Base-by-base conservation (phyloP, 805 yeast genomes). In the Saccharomycopsis javanensis region DNA sequence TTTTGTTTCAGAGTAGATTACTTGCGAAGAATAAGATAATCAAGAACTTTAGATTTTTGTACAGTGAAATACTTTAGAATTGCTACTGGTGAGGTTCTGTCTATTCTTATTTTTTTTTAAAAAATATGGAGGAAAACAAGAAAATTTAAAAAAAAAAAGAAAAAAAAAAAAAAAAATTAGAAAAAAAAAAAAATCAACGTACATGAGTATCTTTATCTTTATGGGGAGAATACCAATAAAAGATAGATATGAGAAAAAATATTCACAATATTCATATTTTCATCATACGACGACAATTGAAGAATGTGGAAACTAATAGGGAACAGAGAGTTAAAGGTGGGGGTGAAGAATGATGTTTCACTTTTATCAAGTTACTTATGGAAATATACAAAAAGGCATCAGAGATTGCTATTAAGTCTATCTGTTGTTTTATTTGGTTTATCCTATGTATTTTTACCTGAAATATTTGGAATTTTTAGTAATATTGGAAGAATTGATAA, bases 401-500 rank as follows among this genome's bases (percentile, higher is more conserved):
- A 42, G 13, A n/a, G 48, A 42, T 3, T 42, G 11, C 15, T 42
- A 4, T 7, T 42, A 5, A 42, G 48, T 20, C 23, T 42, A 20
- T 11, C 28, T 20, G 13, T 42, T 20, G 11, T 42, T 13, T 23
- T 11, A 42, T 42, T 42, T 42, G 48, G 48, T 5, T 15, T 42
- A 11, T 42, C 48, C 15, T 42, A 42, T 20, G 48, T 42, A 11
- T 42, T 42, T 16, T 16, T 42, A 3, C 48, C 48, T 20, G 48
- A 42, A 20, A 20, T 4, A 20, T 16, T 42, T 20, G 28, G 48
- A 10, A 11, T 42, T 20, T 42, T 42, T 20, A 42, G 4, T 20
- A 10, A 28, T 8, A 13, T 10, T 42, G 48, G 57, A 68, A 72
- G 94, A 66, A 82, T 85, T 6, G 92, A 86, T 62, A 83, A 79